These are phyloP conservation scores for Dacryopinax spathularia DNA, from an alignment of 768 basidiomycete genomes.

Conservation along the genomic window DNA sequence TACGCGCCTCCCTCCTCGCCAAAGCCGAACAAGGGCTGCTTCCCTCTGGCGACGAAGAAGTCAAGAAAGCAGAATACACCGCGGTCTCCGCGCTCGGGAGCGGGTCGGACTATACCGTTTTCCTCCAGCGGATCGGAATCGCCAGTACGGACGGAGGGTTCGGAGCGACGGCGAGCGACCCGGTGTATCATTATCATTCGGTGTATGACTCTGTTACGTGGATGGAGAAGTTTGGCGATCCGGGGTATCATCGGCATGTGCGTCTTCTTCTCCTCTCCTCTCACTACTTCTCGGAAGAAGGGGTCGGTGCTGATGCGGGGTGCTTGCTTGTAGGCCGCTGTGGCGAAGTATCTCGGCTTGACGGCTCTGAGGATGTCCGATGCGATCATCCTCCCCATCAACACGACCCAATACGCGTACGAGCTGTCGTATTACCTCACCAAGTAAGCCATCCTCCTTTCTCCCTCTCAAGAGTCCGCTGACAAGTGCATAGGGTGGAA, in stretches of 20 bases:
- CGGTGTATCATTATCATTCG: conserved; percentile 53
- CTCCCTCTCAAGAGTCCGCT: neutral
- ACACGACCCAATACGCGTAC: conserved; percentile 51
- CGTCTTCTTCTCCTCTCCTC: conserved; percentile 15
- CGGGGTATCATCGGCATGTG: conserved; percentile 60
- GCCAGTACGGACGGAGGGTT: conserved; percentile 29
- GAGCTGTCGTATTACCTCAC: conserved; percentile 43
- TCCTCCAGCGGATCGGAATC: conserved; percentile 62
- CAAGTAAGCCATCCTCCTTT: conserved; percentile 28
- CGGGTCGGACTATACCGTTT: conserved; percentile 84
- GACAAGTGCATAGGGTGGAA: conserved; percentile 33
- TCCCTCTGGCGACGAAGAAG: conserved; percentile 10
- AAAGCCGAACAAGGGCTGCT: neutral
- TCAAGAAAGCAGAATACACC: conserved; percentile 12
- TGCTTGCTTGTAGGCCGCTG: conserved; percentile 35
- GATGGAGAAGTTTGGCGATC: conserved; percentile 64
- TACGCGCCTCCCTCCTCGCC: neutral
- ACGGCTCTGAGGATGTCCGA: conserved; percentile 40
- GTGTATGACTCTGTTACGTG: conserved; percentile 27
- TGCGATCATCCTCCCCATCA: conserved; percentile 44
- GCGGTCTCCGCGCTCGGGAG: conserved; percentile 56
- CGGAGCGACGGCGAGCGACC: conserved; percentile 33
- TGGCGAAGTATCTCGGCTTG: conserved; percentile 52
- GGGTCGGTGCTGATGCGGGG: no score
- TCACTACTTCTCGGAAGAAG: neutral